Evolutionary conservation across 2,329 filamentous ascomycete species (phyloP).

Genomic region (Phialophora chinensis): DNA sequence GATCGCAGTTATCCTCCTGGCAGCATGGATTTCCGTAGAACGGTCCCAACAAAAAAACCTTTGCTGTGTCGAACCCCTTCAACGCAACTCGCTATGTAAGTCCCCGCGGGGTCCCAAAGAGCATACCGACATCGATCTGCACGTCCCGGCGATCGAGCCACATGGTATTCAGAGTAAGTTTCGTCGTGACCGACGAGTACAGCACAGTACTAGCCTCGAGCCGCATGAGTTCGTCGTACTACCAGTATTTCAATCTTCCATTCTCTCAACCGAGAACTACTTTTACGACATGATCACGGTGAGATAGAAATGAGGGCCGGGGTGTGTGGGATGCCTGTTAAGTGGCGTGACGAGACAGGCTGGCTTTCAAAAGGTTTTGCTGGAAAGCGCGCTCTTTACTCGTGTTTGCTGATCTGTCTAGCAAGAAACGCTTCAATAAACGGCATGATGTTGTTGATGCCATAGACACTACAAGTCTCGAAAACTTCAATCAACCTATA

Average conservation of each 20-base stretch:
- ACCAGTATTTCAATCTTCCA: neutral
- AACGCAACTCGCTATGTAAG: neutral
- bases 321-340: too few relatives aligned
- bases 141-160: neutral
- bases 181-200: neutral
- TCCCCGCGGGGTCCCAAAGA: neutral
- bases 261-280: neutral
- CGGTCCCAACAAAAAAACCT: neutral
- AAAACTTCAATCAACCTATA: neutral
- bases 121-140: neutral
- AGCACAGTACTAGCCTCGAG: neutral
- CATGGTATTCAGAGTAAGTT: neutral
- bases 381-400: neutral
- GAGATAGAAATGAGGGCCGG: neutral
- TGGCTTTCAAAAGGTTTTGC: neutral
- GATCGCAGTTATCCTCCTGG: neutral
- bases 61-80: neutral
- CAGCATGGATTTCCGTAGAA: neutral
- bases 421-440: neutral
- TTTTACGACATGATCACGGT: neutral
- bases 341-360: neutral
- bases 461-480: too few relatives aligned
- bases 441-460: too few relatives aligned
- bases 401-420: neutral
- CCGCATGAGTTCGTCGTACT: neutral